Evolutionary conservation across 2,329 filamentous ascomycete genomes (phyloP).

Genomic region (Fusarium gaditjirri): DNA sequence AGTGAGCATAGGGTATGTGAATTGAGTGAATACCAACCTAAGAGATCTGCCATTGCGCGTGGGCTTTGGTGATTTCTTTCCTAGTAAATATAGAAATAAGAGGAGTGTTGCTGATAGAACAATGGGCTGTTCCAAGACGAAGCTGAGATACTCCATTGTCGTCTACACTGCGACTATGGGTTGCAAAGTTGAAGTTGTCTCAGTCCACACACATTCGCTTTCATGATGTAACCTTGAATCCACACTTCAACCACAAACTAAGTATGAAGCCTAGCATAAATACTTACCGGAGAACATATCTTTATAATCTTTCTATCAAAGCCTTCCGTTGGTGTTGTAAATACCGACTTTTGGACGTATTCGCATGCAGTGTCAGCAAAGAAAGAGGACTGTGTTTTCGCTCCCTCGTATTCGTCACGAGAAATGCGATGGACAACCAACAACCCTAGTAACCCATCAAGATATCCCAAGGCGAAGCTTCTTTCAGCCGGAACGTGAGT

Average conservation of each 20-base stretch:
- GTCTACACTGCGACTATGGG: neutral
- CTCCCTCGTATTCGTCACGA: conserved; percentile 23
- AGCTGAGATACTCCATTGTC: conserved; percentile 32
- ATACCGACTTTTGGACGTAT: neutral
- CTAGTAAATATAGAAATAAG: neutral
- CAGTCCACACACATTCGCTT: neutral
- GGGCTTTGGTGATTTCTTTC: conserved; percentile 18
- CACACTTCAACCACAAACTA: neutral
- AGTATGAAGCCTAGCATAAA: neutral
- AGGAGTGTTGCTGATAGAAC: neutral
- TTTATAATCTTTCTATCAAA: neutral
- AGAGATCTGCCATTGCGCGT: conserved; percentile 35
- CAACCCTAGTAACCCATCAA: neutral
- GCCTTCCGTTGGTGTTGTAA: neutral
- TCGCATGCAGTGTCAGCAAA: neutral
- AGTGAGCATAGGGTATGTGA: neutral
- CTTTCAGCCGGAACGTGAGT: neutral
- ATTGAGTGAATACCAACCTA: conserved; percentile 7
- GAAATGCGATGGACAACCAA: neutral
- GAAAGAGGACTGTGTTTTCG: neutral
- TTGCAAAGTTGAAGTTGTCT: conserved; percentile 20
- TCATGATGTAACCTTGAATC: conserved; percentile 28
- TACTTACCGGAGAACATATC: neutral
- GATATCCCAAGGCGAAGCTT: neutral
- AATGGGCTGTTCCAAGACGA: neutral